Conservation (phyloP, 345 rosid species). For the Angophora floribunda region DNA sequence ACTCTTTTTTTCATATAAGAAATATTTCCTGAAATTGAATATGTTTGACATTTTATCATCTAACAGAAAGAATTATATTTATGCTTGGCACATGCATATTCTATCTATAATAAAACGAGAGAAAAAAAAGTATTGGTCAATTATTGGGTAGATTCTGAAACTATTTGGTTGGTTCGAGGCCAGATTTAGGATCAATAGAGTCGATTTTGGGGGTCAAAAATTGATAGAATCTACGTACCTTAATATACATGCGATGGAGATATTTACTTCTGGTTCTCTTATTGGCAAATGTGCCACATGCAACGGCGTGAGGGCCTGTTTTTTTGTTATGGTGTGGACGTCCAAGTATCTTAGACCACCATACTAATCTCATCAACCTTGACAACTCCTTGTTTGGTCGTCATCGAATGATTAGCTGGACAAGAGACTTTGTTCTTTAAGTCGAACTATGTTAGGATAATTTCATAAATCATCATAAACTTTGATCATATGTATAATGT, state of each 20-base stretch:
- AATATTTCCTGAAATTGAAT: neutral
- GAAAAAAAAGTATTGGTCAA: fast-evolving
- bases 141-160: fast-evolving
- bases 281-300: neutral
- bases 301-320: neutral
- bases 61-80: neutral
- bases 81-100: neutral
- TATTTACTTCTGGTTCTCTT: neutral
- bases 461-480: fast-evolving
- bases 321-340: neutral
- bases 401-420: neutral
- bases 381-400: neutral
- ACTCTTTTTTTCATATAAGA: neutral
- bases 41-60: neutral
- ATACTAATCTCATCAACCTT: neutral
- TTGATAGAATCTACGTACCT: neutral
- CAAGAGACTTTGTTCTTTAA: neutral
- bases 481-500: neutral
- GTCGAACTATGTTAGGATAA: neutral
- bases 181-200: neutral
- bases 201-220: neutral
- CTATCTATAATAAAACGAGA: neutral
- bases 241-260: neutral
- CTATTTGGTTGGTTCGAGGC: fast-evolving
- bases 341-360: neutral